These are phyloP conservation scores for Vachellia pachyceras DNA, from an alignment of 306 rosid species.

Conservation along the genomic window DNA sequence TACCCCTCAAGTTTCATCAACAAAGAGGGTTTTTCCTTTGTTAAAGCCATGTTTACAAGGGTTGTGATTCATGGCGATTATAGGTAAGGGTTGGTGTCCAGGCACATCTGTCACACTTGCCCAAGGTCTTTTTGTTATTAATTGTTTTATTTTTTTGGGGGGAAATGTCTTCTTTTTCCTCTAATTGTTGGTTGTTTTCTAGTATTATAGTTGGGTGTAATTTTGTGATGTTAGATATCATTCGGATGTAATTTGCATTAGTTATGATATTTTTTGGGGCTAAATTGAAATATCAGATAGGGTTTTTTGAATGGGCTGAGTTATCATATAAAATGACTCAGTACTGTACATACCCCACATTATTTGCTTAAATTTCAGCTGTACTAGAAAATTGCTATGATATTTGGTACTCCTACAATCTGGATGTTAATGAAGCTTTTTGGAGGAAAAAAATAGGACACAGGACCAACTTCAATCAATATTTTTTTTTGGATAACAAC, in stretches of 20 bases:
- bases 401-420: too few species aligned
- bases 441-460: too few species aligned
- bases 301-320: constrained; percentile 37
- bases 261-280: constrained; percentile 35
- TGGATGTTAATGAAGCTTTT: too few species aligned
- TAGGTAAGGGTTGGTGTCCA: constrained; percentile 59
- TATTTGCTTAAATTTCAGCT: constrained; percentile 29
- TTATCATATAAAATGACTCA: constrained; percentile 44
- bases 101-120: constrained; percentile 50
- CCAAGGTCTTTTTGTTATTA: constrained; percentile 35
- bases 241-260: constrained; percentile 49
- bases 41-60: constrained; percentile 60
- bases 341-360: constrained; percentile 49
- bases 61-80: constrained; percentile 59
- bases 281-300: constrained; percentile 39
- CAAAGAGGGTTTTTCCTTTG: constrained; percentile 61
- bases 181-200: constrained; percentile 46
- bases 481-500: too few species aligned
- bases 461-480: too few species aligned
- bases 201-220: constrained; percentile 56
- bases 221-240: constrained; percentile 41
- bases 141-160: constrained; percentile 1
- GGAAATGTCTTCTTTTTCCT: not conserved
- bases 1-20: constrained; percentile 73
- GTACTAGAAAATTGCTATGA: too few species aligned